phyloP scores from a whole-genome alignment of 1,139 yeast genomes.

The Debaryomyces sp. region DNA sequence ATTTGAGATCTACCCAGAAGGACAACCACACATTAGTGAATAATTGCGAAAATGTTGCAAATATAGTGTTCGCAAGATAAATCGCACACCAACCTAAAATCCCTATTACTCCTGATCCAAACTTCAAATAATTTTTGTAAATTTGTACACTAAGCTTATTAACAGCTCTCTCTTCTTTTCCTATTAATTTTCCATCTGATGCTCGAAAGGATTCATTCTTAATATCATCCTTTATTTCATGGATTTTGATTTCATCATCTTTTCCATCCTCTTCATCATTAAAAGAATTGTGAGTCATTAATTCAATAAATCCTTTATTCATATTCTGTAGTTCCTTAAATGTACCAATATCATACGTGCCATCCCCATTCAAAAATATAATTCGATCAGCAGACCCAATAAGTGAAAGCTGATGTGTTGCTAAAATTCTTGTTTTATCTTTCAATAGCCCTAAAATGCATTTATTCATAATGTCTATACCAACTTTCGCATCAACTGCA shows the following conservation, averaged over 20 bases:
- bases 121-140: constrained; percentile 47
- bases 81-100: constrained; percentile 17
- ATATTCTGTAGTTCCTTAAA: constrained; percentile 35
- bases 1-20: constrained; percentile 73
- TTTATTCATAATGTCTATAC: constrained; percentile 44
- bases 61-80: constrained; percentile 28
- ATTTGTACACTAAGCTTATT: constrained; percentile 33
- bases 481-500: constrained; percentile 55
- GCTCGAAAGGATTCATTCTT: constrained; percentile 25
- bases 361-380: constrained; percentile 43
- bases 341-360: constrained; percentile 40
- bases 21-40: constrained; percentile 84
- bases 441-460: constrained; percentile 39
- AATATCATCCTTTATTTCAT: constrained; percentile 22
- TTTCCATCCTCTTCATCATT: constrained; percentile 22
- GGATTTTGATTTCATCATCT: constrained; percentile 24
- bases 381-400: constrained; percentile 45
- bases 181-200: constrained; percentile 34
- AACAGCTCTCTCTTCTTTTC: constrained; percentile 43
- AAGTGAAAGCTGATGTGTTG: constrained; percentile 50
- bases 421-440: constrained; percentile 45
- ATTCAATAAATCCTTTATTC: constrained; percentile 46
- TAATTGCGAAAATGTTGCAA: constrained; percentile 60
- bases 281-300: constrained; percentile 52
- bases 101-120: constrained; percentile 56